Conservation (phyloP, 2,329 filamentous ascomycete species). For the Fusarium pseudoanthophilum region DNA sequence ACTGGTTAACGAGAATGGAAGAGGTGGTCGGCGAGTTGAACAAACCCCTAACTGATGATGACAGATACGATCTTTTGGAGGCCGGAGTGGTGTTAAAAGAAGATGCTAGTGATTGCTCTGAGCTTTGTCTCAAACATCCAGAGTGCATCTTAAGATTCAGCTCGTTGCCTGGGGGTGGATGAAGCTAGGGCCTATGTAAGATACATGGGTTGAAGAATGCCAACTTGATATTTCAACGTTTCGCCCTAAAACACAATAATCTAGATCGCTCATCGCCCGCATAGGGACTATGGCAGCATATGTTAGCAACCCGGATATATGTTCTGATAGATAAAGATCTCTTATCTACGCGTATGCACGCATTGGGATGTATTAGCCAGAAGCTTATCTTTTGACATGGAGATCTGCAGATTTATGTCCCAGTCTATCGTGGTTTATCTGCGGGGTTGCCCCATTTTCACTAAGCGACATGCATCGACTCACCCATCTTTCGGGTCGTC, state of each 20-base stretch:
- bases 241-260: no score
- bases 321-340: neutral
- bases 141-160: no score
- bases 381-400: neutral
- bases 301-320: neutral
- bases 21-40: accelerated
- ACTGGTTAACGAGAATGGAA: neutral
- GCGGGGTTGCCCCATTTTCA: neutral
- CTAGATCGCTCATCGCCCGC: no score
- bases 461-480: neutral
- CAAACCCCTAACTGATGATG: accelerated
- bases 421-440: neutral
- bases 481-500: neutral
- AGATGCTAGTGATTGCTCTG: no score
- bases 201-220: no score
- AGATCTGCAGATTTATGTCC: neutral
- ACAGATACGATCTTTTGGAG: accelerated
- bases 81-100: neutral
- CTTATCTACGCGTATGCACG: neutral
- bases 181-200: no score
- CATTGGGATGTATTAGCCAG: neutral
- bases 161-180: no score
- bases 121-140: no score
- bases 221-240: no score
- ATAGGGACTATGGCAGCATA: no score